Evolutionary conservation across 139 green algal genomes (phyloP).

Genomic region (Chlorella vulgaris): DNA sequence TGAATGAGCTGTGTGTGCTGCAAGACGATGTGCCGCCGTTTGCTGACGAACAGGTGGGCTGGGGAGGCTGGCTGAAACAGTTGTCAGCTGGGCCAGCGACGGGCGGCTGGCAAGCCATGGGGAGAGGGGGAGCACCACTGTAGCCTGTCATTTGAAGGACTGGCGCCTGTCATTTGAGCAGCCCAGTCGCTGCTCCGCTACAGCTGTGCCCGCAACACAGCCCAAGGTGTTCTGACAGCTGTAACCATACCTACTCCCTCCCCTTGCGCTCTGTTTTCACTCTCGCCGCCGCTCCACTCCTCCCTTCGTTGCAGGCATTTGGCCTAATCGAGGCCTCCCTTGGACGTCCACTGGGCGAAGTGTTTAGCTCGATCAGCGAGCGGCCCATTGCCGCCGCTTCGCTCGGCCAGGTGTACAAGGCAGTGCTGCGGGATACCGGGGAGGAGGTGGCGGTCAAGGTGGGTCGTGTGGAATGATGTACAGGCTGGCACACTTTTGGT

Average conservation of each 20-base stretch:
- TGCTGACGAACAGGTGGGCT: conserved; percentile 60
- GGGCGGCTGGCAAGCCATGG: too few species aligned
- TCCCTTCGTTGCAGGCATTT: conserved; percentile 49
- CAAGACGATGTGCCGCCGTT: conserved; percentile 93
- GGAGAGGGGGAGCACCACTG: too few species aligned
- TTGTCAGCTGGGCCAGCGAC: too few species aligned
- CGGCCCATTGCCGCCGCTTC: conserved; percentile 90
- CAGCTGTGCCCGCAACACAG: too few species aligned
- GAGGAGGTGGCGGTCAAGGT: conserved; percentile 96
- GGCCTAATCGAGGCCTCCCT: conserved; percentile 90
- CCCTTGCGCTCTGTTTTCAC: too few species aligned
- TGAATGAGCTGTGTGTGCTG: conserved; percentile 97
- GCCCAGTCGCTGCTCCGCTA: not conserved
- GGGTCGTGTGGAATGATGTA: too few species aligned
- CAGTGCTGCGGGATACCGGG: conserved; percentile 85
- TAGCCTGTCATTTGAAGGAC: too few species aligned
- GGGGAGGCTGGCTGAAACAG: too few species aligned
- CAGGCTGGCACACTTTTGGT: too few species aligned
- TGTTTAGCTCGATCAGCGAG: conserved; percentile 92
- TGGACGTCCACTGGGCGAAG: conserved; percentile 79
- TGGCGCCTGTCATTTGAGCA: not conserved
- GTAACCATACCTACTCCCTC: too few species aligned
- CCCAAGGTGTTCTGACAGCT: too few species aligned
- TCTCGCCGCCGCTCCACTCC: not conserved
- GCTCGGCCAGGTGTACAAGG: conserved; percentile 91